phyloP scores from a whole-genome alignment of 495 filamentous ascomycete genomes.

The Rostrohypoxylon terebratum region DNA sequence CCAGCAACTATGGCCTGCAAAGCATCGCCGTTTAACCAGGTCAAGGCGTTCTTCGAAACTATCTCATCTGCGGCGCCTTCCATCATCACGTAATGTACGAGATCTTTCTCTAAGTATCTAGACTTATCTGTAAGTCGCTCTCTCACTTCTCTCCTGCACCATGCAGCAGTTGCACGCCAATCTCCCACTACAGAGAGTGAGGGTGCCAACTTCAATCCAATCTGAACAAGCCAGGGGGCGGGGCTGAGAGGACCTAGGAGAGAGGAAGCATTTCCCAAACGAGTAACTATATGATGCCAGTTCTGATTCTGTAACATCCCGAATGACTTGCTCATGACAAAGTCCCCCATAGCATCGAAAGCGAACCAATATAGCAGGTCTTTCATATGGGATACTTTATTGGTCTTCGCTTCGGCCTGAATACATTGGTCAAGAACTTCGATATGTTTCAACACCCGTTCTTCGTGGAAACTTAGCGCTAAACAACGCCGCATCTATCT shows the following conservation, averaged over 20 bases:
- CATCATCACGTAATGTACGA: not conserved
- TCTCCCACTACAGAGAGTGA: not conserved
- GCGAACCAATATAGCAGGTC: not conserved
- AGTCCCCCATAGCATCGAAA: conserved; percentile 5
- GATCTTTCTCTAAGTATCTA: not conserved
- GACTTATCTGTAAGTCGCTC: not conserved
- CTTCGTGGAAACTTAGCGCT: not conserved
- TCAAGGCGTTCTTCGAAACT: not conserved
- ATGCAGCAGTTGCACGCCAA: not conserved
- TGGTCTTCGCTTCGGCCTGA: not conserved
- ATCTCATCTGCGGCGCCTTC: not conserved
- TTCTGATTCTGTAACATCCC: not conserved
- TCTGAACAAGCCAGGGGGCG: not conserved
- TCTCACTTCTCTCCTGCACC: not conserved
- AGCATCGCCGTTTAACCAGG: not conserved
- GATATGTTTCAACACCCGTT: not conserved
- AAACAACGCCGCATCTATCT: too few relatives aligned
- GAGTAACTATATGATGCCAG: not conserved
- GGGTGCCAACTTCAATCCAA: not conserved
- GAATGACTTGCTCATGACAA: not conserved
- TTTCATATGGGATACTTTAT: not conserved
- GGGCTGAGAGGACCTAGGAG: not conserved
- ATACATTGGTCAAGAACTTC: not conserved
- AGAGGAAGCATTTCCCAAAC: not conserved
- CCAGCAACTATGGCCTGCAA: not conserved